Evolutionary conservation across 257 asterid genomes (phyloP), one percentile per base, ranked within the genome.

Genomic region (Henckelia pumila): DNA sequence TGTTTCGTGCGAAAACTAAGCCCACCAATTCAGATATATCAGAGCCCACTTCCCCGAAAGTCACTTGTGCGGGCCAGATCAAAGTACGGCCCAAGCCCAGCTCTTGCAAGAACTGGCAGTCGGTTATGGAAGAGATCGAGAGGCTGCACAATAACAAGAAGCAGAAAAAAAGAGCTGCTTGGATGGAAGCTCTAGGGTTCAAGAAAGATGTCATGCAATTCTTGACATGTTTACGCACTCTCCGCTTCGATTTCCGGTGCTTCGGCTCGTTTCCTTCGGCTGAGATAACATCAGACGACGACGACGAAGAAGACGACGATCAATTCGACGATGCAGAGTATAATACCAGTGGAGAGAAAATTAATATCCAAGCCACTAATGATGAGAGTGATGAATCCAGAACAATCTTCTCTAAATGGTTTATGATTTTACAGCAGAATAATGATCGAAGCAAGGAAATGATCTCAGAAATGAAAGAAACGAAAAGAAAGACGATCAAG

Each of bases 81-180:
- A 92, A 89, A 61, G 89, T 83, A 3, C 64, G 81, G 75, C 66
- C 88, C 0, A 85, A 82, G 78, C 78, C 88, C 5, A 70, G 49
- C 1, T 73, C 93, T 0, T 87, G 96, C 86, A 84, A 84, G 82
- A 83, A 85, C 58, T 92, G 98, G 98, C 95, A 87, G 26, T 85
- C 96, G 0, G 96, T 92, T 6, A 92, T 92, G 96, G 96, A 89
- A 20, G 96, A 92, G 79, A 87, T 92, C n/a, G 98, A 92, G 68
- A 75, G 83, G 82, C 60, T 89, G 26, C 96, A 92, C 76, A 84
- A 79, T 20, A 72, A 66, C 24, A 73, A 73, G 58, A 80, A 82
- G 40, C 70, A 80, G 72, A 84, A 83, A 75, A 85, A 77, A 63
- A 67, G 73, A 67, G 29, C 80, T 17, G 9, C 81, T 6, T 89